Percentiles rank a stretch among this genome's conserved stretches.
phyloP scores from a whole-genome alignment of 2,329 filamentous ascomycete species.

The Pseudogymnoascus sp. region DNA sequence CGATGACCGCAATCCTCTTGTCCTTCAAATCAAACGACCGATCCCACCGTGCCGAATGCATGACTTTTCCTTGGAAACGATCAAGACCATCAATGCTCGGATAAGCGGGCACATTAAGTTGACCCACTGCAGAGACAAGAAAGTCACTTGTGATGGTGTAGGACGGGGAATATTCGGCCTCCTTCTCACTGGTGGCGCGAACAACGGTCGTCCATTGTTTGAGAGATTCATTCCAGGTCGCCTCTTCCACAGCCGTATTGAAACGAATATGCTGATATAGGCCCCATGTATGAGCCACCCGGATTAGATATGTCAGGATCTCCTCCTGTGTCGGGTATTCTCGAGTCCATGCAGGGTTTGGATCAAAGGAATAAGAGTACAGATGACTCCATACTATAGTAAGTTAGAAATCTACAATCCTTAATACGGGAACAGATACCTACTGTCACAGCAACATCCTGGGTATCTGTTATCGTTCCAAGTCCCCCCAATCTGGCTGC shows the following conservation, averaged over 20 bases:
- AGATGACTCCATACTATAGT: conserved; percentile 37
- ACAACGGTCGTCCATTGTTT: conserved; percentile 9
- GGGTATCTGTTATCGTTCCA: conserved; percentile 52
- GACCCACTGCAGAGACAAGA: conserved; percentile 41
- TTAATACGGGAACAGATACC: not conserved
- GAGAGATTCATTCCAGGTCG: conserved; percentile 5
- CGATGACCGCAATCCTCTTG: conserved; percentile 48
- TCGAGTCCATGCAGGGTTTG: conserved; percentile 50
- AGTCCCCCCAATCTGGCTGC: conserved; percentile 43
- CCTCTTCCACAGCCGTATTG: conserved; percentile 7
- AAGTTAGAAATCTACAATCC: conserved; percentile 18
- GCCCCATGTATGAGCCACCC: conserved; percentile 39
- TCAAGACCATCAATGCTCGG: conserved; percentile 21
- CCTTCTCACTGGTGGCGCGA: not conserved
- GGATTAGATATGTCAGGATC: conserved; percentile 47
- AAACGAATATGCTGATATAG: conserved; percentile 8
- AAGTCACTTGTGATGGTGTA: conserved; percentile 50
- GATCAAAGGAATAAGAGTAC: conserved; percentile 55
- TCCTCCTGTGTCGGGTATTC: conserved; percentile 55
- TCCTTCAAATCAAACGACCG: conserved; percentile 41
- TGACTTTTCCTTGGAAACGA: conserved; percentile 21
- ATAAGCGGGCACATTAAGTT: conserved; percentile 14
- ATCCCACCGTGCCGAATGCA: conserved; percentile 48
- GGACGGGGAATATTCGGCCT: conserved; percentile 7
- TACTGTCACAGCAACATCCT: conserved; percentile 46